Evolutionary conservation across 495 filamentous ascomycete species (phyloP).

Genomic region (Neurospora sp.): DNA sequence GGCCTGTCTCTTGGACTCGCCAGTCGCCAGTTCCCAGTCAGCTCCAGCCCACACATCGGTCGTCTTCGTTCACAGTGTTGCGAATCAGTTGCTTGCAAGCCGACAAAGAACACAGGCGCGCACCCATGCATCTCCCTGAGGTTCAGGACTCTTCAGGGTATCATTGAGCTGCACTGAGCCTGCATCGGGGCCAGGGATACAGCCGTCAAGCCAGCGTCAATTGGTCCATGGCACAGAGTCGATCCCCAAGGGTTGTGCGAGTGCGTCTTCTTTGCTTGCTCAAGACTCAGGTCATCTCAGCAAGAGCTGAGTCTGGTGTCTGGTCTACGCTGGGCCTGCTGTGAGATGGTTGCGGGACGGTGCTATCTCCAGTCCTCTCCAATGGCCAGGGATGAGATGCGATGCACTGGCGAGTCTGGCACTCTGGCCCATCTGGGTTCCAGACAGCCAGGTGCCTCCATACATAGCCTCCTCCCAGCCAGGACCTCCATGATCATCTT

Average conservation of each 20-base stretch:
- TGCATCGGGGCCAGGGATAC: conserved; percentile 7
- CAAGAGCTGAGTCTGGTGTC: neutral
- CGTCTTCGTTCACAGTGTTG: neutral
- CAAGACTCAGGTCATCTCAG: neutral
- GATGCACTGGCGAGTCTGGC: neutral
- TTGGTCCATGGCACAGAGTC: neutral
- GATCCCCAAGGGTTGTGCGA: neutral
- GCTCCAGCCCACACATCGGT: neutral
- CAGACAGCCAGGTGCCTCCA: neutral
- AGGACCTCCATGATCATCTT: conserved; percentile 6
- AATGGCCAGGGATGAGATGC: neutral
- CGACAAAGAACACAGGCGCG: neutral
- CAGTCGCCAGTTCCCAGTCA: neutral
- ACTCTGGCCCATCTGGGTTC: neutral
- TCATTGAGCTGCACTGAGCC: conserved; percentile 2
- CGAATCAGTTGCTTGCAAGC: neutral
- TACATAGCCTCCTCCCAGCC: neutral
- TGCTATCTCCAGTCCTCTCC: neutral
- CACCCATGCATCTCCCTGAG: neutral
- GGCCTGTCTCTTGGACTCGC: neutral
- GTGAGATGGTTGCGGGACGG: neutral
- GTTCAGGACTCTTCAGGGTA: neutral
- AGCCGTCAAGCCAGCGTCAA: neutral
- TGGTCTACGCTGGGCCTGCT: neutral
- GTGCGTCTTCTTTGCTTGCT: neutral